phyloP scores from a whole-genome alignment of 2,329 filamentous ascomycete species.

The Pseudogymnoascus sp. region DNA sequence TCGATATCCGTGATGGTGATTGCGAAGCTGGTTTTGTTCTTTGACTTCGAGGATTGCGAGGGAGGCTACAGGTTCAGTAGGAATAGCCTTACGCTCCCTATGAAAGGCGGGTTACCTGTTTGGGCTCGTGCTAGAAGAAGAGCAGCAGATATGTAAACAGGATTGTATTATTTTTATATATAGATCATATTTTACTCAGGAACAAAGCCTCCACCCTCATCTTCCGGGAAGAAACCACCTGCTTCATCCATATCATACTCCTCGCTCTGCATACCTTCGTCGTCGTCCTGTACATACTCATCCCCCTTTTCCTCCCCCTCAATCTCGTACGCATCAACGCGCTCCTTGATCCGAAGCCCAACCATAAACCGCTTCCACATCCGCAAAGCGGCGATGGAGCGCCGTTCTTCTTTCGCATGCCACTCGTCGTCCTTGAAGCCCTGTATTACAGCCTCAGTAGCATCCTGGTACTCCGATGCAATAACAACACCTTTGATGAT shows the following conservation, averaged over 20 bases:
- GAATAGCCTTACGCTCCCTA: conserved; percentile 58
- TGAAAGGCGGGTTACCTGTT: conserved; percentile 52
- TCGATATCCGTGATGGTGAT: conserved; percentile 51
- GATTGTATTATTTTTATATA: not conserved
- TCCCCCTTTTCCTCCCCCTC: conserved; percentile 35
- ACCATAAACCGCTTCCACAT: conserved; percentile 74
- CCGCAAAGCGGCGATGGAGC: conserved; percentile 54
- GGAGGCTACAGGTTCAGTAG: conserved; percentile 44
- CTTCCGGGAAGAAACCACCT: conserved; percentile 40
- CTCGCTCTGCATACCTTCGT: conserved; percentile 36
- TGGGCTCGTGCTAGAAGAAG: not conserved
- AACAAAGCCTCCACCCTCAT: conserved; percentile 16
- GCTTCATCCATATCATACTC: conserved; percentile 39
- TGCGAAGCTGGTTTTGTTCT: conserved; percentile 42
- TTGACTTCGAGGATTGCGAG: conserved; percentile 44
- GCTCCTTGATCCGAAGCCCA: conserved; percentile 50
- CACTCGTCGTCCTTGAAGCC: conserved; percentile 61
- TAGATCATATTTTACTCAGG: conserved; percentile 11
- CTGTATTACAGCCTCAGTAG: conserved; percentile 61
- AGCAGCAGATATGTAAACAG: not conserved
- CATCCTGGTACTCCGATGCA: conserved; percentile 64
- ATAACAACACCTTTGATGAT: conserved; percentile 74
- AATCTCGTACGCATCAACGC: conserved; percentile 27
- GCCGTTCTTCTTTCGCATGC: conserved; percentile 57
- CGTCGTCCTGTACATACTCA: conserved; percentile 24